Percentiles rank a stretch among this genome's conserved stretches.
These are phyloP conservation scores for Penicillium sp. DNA, from an alignment of 2,329 filamentous ascomycete genomes.

Conservation along the genomic window DNA sequence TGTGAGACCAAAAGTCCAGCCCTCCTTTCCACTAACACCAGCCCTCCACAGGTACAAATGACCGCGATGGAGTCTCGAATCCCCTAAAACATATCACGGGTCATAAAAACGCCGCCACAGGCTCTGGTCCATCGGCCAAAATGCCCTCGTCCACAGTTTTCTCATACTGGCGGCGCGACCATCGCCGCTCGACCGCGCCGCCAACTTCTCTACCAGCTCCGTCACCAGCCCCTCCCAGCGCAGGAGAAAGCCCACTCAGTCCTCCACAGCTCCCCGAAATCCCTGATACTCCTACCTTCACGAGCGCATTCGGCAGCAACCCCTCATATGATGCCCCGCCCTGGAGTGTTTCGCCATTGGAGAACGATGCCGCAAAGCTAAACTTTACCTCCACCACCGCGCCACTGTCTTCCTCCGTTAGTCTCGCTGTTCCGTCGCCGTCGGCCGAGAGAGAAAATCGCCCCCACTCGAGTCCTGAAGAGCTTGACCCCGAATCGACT, in stretches of 20 bases:
- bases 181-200: conserved; percentile 36
- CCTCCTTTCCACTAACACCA: conserved; percentile 13
- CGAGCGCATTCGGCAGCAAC: conserved; percentile 28
- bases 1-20: conserved; percentile 15
- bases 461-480: conserved; percentile 34
- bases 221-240: conserved; percentile 20
- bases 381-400: conserved; percentile 22
- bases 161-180: conserved; percentile 43
- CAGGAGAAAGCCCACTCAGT: conserved; percentile 20
- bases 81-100: conserved; percentile 8
- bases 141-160: conserved; percentile 43
- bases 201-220: conserved; percentile 26
- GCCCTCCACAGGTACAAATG: conserved; percentile 11
- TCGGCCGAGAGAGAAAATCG: conserved; percentile 26
- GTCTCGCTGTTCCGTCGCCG: conserved; percentile 29
- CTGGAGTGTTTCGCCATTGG: conserved; percentile 24
- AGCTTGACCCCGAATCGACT: conserved; percentile 22
- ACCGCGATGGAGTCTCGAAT: conserved; percentile 20
- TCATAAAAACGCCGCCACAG: conserved; percentile 16
- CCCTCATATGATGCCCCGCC: conserved; percentile 22
- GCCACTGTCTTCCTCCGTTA: conserved; percentile 28
- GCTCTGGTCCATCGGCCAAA: conserved; percentile 12
- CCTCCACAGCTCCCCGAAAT: conserved; percentile 37
- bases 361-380: conserved; percentile 26
- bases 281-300: conserved; percentile 28